phyloP scores from a whole-genome alignment of 78 protist species.

The Speleostelium caveatum region DNA sequence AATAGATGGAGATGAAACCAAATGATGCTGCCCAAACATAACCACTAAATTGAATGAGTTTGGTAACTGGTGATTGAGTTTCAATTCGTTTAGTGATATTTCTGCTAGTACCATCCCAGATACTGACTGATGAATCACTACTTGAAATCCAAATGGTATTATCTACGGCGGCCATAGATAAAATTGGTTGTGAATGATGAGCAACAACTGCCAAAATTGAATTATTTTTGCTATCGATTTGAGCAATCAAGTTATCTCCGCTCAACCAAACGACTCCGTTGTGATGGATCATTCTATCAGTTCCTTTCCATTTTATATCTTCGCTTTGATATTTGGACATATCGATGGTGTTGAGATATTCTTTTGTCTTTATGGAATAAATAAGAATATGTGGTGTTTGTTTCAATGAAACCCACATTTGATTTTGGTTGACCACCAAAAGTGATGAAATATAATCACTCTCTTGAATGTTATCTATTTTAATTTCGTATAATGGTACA shows the following conservation, averaged over 20 bases:
- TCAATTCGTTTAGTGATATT: constrained; percentile 2
- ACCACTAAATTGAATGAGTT: constrained; percentile 34
- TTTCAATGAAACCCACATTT: constrained; percentile 49
- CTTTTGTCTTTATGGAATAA: background rate
- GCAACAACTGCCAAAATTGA: background rate
- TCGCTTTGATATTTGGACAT: background rate
- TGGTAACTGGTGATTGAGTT: background rate
- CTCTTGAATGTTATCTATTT: background rate
- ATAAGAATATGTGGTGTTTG: background rate
- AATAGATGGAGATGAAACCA: constrained; percentile 36
- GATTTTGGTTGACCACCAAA: background rate
- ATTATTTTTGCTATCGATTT: constrained; percentile 7
- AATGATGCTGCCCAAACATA: constrained; percentile 50
- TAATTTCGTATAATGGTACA: constrained; percentile 27
- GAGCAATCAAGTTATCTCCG: constrained; percentile 18
- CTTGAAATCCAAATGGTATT: constrained; percentile 38
- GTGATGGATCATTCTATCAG: constrained; percentile 33
- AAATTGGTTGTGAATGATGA: constrained; percentile 30
- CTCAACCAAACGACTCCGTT: constrained; percentile 14
- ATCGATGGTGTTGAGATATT: background rate
- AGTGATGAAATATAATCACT: background rate
- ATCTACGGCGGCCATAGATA: constrained; percentile 31
- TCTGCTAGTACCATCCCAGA: constrained; percentile 50
- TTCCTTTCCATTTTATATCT: constrained; percentile 31
- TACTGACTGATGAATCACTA: constrained; percentile 3